Conservation (phyloP, 495 filamentous ascomycete species). For the Rusavskia elegans region DNA sequence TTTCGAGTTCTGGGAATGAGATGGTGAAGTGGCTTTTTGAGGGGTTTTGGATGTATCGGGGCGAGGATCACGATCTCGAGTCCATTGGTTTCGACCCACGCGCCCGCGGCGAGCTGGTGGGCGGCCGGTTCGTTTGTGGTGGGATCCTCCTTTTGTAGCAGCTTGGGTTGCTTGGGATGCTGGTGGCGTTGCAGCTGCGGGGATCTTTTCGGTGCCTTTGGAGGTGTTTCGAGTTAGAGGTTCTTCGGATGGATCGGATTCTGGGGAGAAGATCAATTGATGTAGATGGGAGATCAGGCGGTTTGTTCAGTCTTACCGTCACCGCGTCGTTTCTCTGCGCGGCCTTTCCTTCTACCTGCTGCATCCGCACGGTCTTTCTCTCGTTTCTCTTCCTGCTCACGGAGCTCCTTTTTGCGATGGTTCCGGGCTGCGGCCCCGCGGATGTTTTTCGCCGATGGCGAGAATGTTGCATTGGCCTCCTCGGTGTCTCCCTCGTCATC, state of each 20-base stretch:
- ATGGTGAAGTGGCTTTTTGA: slow-evolving; percentile 40
- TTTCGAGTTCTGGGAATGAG: slow-evolving; percentile 36
- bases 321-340: slow-evolving; percentile 52
- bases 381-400: slow-evolving; percentile 44
- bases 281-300: neutral
- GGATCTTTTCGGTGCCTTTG: slow-evolving; percentile 16
- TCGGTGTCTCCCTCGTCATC: slow-evolving; percentile 47
- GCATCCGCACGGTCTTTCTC: slow-evolving; percentile 54
- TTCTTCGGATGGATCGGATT: slow-evolving; percentile 47
- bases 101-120: slow-evolving; percentile 47
- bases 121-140: slow-evolving; percentile 48
- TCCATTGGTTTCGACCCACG: slow-evolving; percentile 77
- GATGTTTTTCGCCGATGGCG: slow-evolving; percentile 43
- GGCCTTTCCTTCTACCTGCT: slow-evolving; percentile 57
- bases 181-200: slow-evolving; percentile 15
- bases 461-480: slow-evolving; percentile 24
- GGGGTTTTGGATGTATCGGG: slow-evolving; percentile 35
- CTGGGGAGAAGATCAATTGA: slow-evolving; percentile 15
- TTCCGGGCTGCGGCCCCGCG: slow-evolving; percentile 46
- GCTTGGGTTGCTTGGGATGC: slow-evolving; percentile 24
- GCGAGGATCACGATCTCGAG: slow-evolving; percentile 47
- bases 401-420: slow-evolving; percentile 56
- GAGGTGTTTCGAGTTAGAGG: slow-evolving; percentile 25
- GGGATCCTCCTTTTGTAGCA: slow-evolving; percentile 24
- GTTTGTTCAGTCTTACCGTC: slow-evolving; percentile 44